phyloP scores from a whole-genome alignment of 2,329 filamentous ascomycete genomes.

The Pestalotiopsis sp. region DNA sequence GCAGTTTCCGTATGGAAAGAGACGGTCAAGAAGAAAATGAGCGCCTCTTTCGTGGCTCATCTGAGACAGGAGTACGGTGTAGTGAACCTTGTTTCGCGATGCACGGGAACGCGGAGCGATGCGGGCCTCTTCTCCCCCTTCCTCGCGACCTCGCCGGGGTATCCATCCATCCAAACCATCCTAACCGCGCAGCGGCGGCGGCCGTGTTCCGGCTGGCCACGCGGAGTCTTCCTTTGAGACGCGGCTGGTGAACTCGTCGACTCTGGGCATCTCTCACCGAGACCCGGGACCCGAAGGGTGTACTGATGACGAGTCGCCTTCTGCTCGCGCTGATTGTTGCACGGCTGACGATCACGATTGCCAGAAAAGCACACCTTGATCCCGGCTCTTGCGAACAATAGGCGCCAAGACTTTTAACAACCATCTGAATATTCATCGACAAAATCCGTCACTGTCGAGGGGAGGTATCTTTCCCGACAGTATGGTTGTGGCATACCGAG shows the following conservation, averaged over 20 bases:
- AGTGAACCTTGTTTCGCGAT: background rate
- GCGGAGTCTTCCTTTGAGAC: background rate
- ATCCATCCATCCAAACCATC: background rate
- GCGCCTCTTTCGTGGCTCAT: background rate
- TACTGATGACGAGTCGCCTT: background rate
- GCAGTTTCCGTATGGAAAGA: no score
- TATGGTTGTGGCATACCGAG: background rate
- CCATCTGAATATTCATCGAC: no score
- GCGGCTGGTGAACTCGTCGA: background rate
- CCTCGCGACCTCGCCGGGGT: background rate
- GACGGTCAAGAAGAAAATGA: no score
- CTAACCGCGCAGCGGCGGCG: background rate
- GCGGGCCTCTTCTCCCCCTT: background rate
- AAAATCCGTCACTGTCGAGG: no score
- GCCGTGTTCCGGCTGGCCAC: background rate
- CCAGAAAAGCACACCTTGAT: no score
- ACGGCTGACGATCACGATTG: no score
- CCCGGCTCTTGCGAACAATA: no score
- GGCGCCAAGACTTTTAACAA: no score
- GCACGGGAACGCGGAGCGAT: background rate
- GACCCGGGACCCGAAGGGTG: background rate
- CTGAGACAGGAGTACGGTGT: background rate
- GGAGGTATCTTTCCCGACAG: background rate
- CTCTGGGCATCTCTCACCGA: background rate
- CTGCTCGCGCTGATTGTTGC: no score